These are phyloP conservation scores for Oleoguttula mirabilis DNA, from an alignment of 495 filamentous ascomycete species.

Conservation along the genomic window DNA sequence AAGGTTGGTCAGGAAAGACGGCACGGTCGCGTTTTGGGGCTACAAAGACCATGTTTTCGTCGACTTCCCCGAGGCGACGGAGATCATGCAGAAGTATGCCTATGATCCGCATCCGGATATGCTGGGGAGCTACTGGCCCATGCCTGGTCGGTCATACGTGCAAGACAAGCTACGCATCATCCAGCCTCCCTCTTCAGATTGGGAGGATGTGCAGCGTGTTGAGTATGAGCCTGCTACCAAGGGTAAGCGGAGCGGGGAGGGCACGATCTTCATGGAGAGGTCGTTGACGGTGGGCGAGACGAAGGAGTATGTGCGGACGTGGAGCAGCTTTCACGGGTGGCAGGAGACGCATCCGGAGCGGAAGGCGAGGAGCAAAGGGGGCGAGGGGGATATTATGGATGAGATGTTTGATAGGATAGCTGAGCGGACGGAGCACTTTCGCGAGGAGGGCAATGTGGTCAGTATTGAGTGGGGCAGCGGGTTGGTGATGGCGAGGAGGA, in stretches of 20 bases:
- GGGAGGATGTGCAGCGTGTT: conserved; percentile 39
- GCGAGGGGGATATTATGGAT: conserved; percentile 41
- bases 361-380: conserved; percentile 37
- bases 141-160: conserved; percentile 45
- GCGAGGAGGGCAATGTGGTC: conserved; percentile 35
- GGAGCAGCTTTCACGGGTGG: conserved; percentile 45
- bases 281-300: conserved; percentile 41
- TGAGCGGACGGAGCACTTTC: conserved; percentile 38
- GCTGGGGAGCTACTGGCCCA: conserved; percentile 49
- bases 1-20: conserved; percentile 40
- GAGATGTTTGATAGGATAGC: conserved; percentile 43
- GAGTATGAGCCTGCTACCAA: conserved; percentile 43
- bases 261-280: conserved; percentile 40
- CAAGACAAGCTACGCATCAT: conserved; percentile 38
- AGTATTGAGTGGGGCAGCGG: conserved; percentile 45
- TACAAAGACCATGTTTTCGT: conserved; percentile 49
- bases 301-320: conserved; percentile 46
- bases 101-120: conserved; percentile 16
- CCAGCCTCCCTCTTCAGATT: conserved; percentile 37
- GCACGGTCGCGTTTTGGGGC: conserved; percentile 50
- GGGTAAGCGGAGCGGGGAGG: conserved; percentile 30
- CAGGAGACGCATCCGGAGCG: conserved; percentile 35
- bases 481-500: conserved; percentile 40
- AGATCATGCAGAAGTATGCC: conserved; percentile 17
- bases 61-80: conserved; percentile 37